Evolutionary conservation across 2,329 filamentous ascomycete genomes (phyloP).

Genomic region (Elsinoe perseae): DNA sequence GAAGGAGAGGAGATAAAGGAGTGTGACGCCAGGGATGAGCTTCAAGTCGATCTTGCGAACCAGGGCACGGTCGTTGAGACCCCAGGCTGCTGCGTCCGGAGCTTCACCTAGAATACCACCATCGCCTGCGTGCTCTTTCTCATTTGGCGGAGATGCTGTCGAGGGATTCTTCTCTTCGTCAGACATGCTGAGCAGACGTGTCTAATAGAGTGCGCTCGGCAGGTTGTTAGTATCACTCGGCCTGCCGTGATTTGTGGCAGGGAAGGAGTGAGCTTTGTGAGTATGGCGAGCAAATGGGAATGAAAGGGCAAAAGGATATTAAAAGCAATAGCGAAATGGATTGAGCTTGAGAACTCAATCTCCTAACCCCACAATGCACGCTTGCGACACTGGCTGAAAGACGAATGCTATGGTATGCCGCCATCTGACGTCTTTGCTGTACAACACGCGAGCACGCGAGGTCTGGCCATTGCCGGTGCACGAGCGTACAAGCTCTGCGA

Average conservation of each 20-base stretch:
- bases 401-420: constrained; percentile 8
- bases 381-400: not conserved
- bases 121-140: not conserved
- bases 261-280: no score
- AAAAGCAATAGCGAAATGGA: not conserved
- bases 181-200: not conserved
- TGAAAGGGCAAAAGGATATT: not conserved
- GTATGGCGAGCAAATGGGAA: not conserved
- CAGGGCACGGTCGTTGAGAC: constrained; percentile 50
- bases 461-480: not conserved
- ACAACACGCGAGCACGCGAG: not conserved
- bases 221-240: no score
- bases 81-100: constrained; percentile 37
- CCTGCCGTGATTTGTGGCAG: no score
- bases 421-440: constrained; percentile 13
- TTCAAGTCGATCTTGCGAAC: constrained; percentile 48
- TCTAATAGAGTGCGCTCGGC: no score
- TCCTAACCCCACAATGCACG: not conserved
- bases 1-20: constrained; percentile 35
- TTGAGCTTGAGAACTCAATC: not conserved
- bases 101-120: constrained; percentile 24
- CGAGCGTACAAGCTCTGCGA: not conserved
- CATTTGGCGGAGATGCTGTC: not conserved
- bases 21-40: constrained; percentile 36
- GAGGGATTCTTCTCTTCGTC: constrained; percentile 11